These are phyloP conservation scores for Magnolia changhungtana DNA, from an alignment of 164 flowering plant genomes.

Conservation along the genomic window DNA sequence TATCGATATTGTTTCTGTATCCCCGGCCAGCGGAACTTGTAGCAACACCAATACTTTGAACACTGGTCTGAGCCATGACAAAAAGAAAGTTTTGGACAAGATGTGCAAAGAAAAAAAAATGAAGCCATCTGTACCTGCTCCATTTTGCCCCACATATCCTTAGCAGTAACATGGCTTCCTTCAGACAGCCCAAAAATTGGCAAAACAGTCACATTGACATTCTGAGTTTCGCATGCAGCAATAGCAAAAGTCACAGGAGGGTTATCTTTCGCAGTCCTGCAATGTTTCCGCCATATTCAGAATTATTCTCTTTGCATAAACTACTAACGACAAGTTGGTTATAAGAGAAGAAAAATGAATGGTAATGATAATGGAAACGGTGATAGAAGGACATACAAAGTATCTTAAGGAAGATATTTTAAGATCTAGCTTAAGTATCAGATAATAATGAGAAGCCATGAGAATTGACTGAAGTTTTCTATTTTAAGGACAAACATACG, in stretches of 20 bases:
- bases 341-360: neutral
- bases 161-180: conserved; percentile 58
- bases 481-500: neutral
- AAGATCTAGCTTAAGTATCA: neutral
- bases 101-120: neutral
- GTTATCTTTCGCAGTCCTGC: conserved; percentile 81
- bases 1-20: too few relatives aligned
- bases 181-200: conserved; percentile 81
- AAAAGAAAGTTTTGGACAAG: neutral
- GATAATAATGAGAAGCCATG: neutral
- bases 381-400: neutral
- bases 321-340: neutral
- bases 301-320: neutral
- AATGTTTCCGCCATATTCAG: conserved; percentile 2
- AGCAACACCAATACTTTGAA: too few relatives aligned
- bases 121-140: conserved; percentile 40
- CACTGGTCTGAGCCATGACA: neutral
- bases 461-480: neutral
- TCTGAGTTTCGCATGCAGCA: conserved; percentile 94
- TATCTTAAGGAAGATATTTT: neutral
- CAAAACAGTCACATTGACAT: conserved; percentile 78
- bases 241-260: conserved; percentile 95
- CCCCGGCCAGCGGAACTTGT: too few relatives aligned
- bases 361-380: neutral
- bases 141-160: conserved; percentile 82